Base-by-base conservation (phyloP, 1,284 basidiomycete species). In the Boletus semigastroideus region DNA sequence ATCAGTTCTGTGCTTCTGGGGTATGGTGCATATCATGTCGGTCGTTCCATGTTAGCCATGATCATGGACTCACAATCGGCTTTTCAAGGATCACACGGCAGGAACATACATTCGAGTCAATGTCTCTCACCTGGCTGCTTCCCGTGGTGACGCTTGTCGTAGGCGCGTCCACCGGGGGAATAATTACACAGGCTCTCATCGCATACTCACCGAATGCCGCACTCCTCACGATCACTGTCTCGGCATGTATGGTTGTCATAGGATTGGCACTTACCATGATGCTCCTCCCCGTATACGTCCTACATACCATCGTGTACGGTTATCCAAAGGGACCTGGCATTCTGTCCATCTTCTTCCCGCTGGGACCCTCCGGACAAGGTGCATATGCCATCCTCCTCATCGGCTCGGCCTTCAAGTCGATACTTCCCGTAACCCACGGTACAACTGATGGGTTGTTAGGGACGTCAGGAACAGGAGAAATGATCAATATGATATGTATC, bases 131-230 rank as follows among this genome's bases (percentile, higher is more conserved):
- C 3, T 87, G 84, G 83, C 72, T 92, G 4, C 78, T 91, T 39
- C 90, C 90, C 0, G 78, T 90, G 9, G 86, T 91, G 4, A 78
- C 87, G 0, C 74, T 85, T 0, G 79, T 87, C 36, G 90, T 92
- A 62, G 79, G 78, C 0, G 76, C 86, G 0, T 82, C 87, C 1
- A 75, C 83, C 0, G 89, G 89, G 2, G 82, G 78, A 0, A 65
- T 86, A 40, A 70, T 91, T 7, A 79, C 84, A 1, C 59, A 72
- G 5, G 71, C 78, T 2, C 63, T 89, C 10, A 55, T 71, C 14
- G 54, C 70, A 12, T 75, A 78, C 57, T 77, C 78, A 27, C 66
- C 73, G 1, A 53, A 65, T 1, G 74, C 80, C 54, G 84, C 86
- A 1, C 67, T 82, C 27, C 62, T 84, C 27, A 87, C 86, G 6